phyloP scores from a whole-genome alignment of 345 rosid species.

The Gossypium mustelinum region DNA sequence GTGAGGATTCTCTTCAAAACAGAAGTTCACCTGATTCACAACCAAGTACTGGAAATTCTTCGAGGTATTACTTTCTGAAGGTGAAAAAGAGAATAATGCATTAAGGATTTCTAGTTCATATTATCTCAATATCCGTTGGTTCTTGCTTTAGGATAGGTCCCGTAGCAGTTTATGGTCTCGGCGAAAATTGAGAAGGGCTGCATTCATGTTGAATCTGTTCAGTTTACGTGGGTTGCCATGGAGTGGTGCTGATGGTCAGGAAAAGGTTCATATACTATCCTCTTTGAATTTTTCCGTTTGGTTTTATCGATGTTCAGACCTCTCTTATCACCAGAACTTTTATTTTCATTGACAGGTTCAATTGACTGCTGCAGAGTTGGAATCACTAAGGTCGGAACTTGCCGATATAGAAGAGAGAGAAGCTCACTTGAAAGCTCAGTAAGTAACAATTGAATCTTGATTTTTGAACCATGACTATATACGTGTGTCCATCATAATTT shows the following conservation, averaged over 20 bases:
- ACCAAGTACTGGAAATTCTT: conserved; percentile 32
- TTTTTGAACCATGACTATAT: not conserved
- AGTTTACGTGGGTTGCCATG: conserved; percentile 69
- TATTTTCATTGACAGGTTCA: conserved; percentile 47
- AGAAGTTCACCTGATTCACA: conserved; percentile 38
- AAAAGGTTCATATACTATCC: conserved; percentile 51
- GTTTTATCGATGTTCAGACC: conserved; percentile 9
- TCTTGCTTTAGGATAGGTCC: conserved; percentile 59
- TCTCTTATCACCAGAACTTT: not conserved
- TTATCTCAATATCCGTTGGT: conserved; percentile 18
- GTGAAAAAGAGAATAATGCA: not conserved
- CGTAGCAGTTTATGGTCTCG: conserved; percentile 36
- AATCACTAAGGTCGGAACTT: conserved; percentile 73
- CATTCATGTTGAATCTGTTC: conserved; percentile 72
- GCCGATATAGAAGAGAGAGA: conserved; percentile 86
- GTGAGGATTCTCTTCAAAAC: conserved; percentile 31
- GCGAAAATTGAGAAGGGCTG: conserved; percentile 51
- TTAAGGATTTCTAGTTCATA: conserved; percentile 20
- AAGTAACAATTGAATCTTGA: conserved; percentile 29
- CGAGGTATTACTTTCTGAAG: conserved; percentile 36
- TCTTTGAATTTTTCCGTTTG: conserved; percentile 7
- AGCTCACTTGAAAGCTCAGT: conserved; percentile 88
- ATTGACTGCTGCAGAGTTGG: conserved; percentile 66
- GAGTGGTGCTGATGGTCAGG: conserved; percentile 53
- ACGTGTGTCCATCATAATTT: not conserved